Evolutionary conservation across 257 asterid species (phyloP).

Genomic region (Penstemon barbatus): DNA sequence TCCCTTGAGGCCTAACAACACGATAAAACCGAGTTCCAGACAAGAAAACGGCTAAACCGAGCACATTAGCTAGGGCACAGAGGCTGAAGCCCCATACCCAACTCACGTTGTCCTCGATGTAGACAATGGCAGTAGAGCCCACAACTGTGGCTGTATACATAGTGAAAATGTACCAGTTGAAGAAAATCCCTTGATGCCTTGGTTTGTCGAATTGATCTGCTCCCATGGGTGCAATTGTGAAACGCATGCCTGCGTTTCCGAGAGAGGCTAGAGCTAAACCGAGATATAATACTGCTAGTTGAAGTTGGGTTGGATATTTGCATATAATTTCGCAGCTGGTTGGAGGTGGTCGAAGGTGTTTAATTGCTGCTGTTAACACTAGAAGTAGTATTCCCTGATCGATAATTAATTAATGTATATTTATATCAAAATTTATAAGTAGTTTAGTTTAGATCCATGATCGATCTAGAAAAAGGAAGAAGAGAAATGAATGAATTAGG

Average conservation of each 20-base stretch:
- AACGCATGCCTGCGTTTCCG: conserved; percentile 65
- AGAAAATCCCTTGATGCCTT: conserved; percentile 48
- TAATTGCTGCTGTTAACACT: conserved; percentile 46
- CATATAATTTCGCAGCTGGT: conserved; percentile 41
- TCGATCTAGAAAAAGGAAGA: neutral
- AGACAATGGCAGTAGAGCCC: conserved; percentile 57
- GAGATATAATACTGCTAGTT: conserved; percentile 46
- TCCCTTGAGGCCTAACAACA: conserved; percentile 48
- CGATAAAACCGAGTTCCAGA: conserved; percentile 45
- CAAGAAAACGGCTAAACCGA: conserved; percentile 47
- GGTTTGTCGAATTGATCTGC: conserved; percentile 56
- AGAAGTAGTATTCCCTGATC: conserved; percentile 49
- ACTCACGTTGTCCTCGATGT: conserved; percentile 51
- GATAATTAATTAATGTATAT: neutral
- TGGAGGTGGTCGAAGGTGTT: conserved; percentile 58
- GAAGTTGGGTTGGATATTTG: conserved; percentile 45
- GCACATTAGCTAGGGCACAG: conserved; percentile 44
- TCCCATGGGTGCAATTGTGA: conserved; percentile 68
- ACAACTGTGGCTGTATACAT: conserved; percentile 52
- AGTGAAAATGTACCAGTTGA: conserved; percentile 63
- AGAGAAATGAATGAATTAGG: too few relatives aligned
- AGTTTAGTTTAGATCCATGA: neutral
- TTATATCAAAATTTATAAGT: neutral
- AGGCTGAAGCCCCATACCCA: conserved; percentile 61
- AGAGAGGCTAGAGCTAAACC: conserved; percentile 51